These are phyloP conservation scores for Rubus idaeus DNA, from an alignment of 306 rosid species.

Conservation along the genomic window DNA sequence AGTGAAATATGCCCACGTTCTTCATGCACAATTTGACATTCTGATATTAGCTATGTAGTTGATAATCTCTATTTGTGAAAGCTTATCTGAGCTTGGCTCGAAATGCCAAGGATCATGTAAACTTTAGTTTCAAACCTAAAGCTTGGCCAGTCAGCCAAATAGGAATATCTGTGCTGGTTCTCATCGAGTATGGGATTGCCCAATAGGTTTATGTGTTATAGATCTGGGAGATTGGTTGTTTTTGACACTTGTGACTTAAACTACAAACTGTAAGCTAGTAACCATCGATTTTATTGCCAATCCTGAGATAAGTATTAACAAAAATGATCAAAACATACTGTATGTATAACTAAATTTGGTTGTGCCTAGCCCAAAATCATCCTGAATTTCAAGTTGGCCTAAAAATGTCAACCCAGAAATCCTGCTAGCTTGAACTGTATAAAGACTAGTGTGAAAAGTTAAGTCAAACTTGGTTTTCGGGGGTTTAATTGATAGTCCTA, in stretches of 20 bases:
- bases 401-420: not conserved
- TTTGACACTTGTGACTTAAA: not conserved
- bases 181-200: not conserved
- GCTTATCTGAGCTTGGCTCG: not conserved
- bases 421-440: not conserved
- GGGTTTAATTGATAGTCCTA: not conserved
- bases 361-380: not conserved
- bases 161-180: not conserved
- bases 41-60: too few relatives aligned
- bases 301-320: not conserved
- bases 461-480: not conserved
- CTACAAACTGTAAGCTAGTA: not conserved
- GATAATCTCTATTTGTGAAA: too few relatives aligned
- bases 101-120: not conserved
- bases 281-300: not conserved
- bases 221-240: not conserved
- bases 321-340: not conserved
- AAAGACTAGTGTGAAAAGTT: not conserved
- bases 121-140: not conserved
- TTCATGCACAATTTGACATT: too few relatives aligned
- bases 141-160: not conserved
- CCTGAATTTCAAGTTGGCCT: not conserved
- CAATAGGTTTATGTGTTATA: not conserved
- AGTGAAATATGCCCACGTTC: too few relatives aligned
- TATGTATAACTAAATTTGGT: too few relatives aligned